Conservation (phyloP, 2,329 filamentous ascomycete genomes). For the Nothomitra cinnamomea region DNA sequence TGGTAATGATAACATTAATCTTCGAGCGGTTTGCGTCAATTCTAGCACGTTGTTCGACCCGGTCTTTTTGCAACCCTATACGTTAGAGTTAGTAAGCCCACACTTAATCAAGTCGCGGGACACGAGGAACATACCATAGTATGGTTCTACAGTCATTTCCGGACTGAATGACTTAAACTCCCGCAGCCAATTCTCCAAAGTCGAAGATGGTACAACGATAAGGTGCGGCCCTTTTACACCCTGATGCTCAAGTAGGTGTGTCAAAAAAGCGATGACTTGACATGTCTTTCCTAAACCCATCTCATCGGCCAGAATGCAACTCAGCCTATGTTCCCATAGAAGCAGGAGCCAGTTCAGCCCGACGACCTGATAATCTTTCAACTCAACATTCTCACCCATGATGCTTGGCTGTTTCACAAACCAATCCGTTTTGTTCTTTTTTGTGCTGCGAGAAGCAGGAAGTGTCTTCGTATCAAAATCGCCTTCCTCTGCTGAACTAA, state of each 20-base stretch:
- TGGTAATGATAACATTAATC: slow-evolving; percentile 55
- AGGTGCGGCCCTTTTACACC: slow-evolving; percentile 56
- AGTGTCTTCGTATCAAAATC: slow-evolving; percentile 25
- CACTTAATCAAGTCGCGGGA: background rate
- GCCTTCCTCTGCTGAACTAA: slow-evolving; percentile 26
- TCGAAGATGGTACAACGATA: slow-evolving; percentile 82
- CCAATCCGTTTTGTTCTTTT: slow-evolving; percentile 22
- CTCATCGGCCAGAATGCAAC: slow-evolving; percentile 88
- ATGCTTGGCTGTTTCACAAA: slow-evolving; percentile 52
- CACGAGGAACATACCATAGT: slow-evolving; percentile 38
- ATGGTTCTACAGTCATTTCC: slow-evolving; percentile 50
- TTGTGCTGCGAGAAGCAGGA: slow-evolving; percentile 4
- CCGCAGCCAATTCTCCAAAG: slow-evolving; percentile 85
- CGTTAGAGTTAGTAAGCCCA: background rate
- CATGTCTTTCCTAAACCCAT: slow-evolving; percentile 96
- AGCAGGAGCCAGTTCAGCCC: slow-evolving; percentile 89
- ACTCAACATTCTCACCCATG: slow-evolving; percentile 57
- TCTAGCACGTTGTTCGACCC: slow-evolving; percentile 48
- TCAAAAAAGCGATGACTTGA: slow-evolving; percentile 83
- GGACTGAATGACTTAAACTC: slow-evolving; percentile 85
- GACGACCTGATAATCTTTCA: slow-evolving; percentile 90
- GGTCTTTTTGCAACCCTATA: slow-evolving; percentile 37
- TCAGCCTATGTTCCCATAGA: slow-evolving; percentile 61
- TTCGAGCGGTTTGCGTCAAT: slow-evolving; percentile 46
- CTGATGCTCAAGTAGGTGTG: slow-evolving; percentile 54